Conservation (phyloP, 768 basidiomycete species). For the Fistulinella prunicolor region DNA sequence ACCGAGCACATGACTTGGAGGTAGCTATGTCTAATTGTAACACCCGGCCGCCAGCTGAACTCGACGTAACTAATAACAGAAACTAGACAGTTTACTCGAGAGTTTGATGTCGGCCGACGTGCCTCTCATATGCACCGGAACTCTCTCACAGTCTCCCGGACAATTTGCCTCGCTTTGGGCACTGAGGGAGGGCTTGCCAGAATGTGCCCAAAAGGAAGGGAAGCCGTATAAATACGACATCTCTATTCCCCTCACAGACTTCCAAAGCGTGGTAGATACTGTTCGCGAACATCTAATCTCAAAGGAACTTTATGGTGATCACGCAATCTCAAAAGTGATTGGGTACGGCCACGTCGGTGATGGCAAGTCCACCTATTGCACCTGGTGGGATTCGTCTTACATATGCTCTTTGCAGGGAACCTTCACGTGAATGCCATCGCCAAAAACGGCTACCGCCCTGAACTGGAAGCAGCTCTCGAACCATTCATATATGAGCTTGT, state of each 20-base stretch:
- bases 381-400: constrained; percentile 1
- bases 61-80: constrained; percentile 47
- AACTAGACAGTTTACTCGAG: constrained; percentile 79
- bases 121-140: constrained; percentile 84
- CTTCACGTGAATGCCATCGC: constrained; percentile 92
- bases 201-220: constrained; percentile 90
- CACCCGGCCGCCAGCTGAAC: constrained; percentile 13
- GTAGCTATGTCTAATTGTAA: constrained; percentile 38
- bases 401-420: constrained; percentile 56
- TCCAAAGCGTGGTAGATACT: constrained; percentile 83
- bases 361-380: constrained; percentile 48
- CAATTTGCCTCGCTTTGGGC: constrained; percentile 92
- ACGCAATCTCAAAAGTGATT: constrained; percentile 78
- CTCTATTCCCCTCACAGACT: constrained; percentile 80
- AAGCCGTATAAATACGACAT: constrained; percentile 98
- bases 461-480: constrained; percentile 85
- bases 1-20: constrained; percentile 91
- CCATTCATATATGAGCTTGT: constrained; percentile 95
- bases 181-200: constrained; percentile 87
- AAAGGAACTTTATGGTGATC: constrained; percentile 66
- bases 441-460: constrained; percentile 65
- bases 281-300: constrained; percentile 69
- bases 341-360: constrained; percentile 98
- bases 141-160: constrained; percentile 84
- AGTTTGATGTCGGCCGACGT: constrained; percentile 68